These are phyloP conservation scores for Gnetum montanum DNA, from an alignment of 75 land plant species.

Conservation along the genomic window DNA sequence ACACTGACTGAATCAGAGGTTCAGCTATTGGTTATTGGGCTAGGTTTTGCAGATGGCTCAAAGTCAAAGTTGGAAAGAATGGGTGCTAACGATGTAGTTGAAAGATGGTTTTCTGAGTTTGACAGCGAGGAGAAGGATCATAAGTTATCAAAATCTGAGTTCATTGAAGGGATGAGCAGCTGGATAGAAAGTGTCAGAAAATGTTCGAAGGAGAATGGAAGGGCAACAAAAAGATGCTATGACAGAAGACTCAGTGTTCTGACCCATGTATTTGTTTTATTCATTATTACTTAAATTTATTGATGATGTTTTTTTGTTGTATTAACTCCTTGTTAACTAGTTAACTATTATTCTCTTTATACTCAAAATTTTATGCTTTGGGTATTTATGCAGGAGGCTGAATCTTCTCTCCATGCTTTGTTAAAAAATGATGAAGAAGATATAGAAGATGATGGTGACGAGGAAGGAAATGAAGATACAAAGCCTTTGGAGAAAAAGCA, in stretches of 20 bases:
- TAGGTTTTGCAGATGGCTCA: conserved; percentile 2
- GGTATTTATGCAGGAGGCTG: conserved; percentile 4
- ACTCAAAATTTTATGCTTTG: neutral
- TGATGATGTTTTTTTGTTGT: too few relatives aligned
- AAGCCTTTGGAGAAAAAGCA: neutral
- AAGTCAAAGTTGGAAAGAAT: neutral
- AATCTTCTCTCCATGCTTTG: neutral
- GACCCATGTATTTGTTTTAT: neutral
- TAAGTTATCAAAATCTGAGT: conserved; percentile 13
- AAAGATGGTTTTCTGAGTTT: conserved; percentile 25
- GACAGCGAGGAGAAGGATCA: conserved; percentile 11
- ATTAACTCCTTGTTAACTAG: too few relatives aligned
- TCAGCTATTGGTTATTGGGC: conserved; percentile 19
- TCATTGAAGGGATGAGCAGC: conserved; percentile 14
- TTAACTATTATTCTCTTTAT: too few relatives aligned
- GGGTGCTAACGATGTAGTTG: conserved; percentile 5
- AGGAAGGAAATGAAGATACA: conserved; percentile 6
- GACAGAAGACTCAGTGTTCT: neutral
- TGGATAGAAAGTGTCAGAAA: conserved; percentile 11
- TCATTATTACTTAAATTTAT: too few relatives aligned
- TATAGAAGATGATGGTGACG: conserved; percentile 4
- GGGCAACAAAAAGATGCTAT: neutral
- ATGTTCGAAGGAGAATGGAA: neutral
- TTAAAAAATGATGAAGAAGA: conserved; percentile 1
- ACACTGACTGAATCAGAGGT: conserved; percentile 21